Base-by-base conservation (phyloP, 2,329 filamentous ascomycete genomes). In the Pestalotiopsis sp. region DNA sequence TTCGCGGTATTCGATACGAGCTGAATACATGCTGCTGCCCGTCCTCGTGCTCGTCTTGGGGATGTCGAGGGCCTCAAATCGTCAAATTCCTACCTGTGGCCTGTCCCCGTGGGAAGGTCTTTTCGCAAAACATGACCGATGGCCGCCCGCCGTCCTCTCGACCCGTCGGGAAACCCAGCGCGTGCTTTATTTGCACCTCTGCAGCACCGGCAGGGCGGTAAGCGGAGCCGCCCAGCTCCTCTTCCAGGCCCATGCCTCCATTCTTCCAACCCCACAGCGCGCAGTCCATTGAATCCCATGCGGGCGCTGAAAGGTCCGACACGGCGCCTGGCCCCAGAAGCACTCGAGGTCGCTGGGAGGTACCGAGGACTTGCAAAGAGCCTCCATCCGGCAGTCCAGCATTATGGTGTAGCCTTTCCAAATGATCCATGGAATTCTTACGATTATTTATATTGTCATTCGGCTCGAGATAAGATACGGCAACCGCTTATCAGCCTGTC, bases 361-460 rank as follows among this genome's bases (percentile, higher is more conserved):
- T 75, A 75, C 71, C 68, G 13, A 69, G 39, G 68, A 75, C 72
- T 65, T 72, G 7, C 60, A 70, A 68, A 70, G 70, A 74, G 72
- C 70, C 68, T 73, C 72, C 71, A 71, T 67, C 45, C 45, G 39
- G 62, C 45, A 39, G 38, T 25, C 36, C 68, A 64, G 67, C 49
- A 41, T 60, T 45, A 41, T 11, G n/a, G 17, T 66, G 65, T 60
- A 39, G 49, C 23, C 41, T 41, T 67, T 67, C 45, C 45, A 31
- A 12, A 23, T 63, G 25, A 67, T 38, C 66, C 58, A 67, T 67
- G 66, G 66, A 67, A 62, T 63, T 67, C 59, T 67, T 67, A 67
- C 66, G 39, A 62, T 67, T 63, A 67, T 67, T 67, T 67, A 67
- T 67, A 67, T 67, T 67, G 66, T 67, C 66, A 67, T 67, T 63